Conservation (phyloP, 768 basidiomycete genomes). For the Hortiboletus flavorubellus region DNA sequence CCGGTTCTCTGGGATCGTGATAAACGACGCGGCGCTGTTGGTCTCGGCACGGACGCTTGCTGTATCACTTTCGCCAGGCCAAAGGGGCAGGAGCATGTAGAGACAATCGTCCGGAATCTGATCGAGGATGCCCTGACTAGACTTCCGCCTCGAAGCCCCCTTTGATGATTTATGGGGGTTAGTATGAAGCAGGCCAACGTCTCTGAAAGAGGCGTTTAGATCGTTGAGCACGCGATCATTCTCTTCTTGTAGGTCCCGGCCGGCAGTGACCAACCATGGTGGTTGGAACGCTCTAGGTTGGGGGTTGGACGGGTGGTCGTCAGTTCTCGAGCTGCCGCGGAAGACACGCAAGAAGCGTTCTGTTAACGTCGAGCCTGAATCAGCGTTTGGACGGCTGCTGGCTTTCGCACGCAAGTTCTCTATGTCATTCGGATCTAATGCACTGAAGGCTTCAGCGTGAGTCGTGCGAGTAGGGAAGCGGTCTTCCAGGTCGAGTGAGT, state of each 20-base stretch:
- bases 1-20: conserved; percentile 48
- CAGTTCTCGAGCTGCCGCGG: conserved; percentile 16
- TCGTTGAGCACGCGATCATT: conserved; percentile 65
- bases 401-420: conserved; percentile 40
- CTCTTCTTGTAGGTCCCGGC: conserved; percentile 64
- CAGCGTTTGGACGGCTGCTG: conserved; percentile 24
- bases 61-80: conserved; percentile 72
- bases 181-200: conserved; percentile 72
- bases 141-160: conserved; percentile 16
- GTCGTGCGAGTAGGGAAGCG: conserved; percentile 47
- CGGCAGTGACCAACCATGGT: conserved; percentile 65
- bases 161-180: conserved; percentile 34
- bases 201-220: conserved; percentile 73
- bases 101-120: conserved; percentile 65
- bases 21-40: conserved; percentile 31
- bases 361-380: conserved; percentile 16
- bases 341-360: conserved; percentile 25
- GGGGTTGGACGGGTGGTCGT: conserved; percentile 21
- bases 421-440: conserved; percentile 52
- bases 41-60: conserved; percentile 23
- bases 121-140: conserved; percentile 46
- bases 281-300: conserved; percentile 39
- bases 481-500: conserved; percentile 26
- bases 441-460: conserved; percentile 59
- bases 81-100: conserved; percentile 84